Evolutionary conservation across 345 rosid species (phyloP), one percentile per base, ranked within the genome.

Genomic region (Citrus reticulata): DNA sequence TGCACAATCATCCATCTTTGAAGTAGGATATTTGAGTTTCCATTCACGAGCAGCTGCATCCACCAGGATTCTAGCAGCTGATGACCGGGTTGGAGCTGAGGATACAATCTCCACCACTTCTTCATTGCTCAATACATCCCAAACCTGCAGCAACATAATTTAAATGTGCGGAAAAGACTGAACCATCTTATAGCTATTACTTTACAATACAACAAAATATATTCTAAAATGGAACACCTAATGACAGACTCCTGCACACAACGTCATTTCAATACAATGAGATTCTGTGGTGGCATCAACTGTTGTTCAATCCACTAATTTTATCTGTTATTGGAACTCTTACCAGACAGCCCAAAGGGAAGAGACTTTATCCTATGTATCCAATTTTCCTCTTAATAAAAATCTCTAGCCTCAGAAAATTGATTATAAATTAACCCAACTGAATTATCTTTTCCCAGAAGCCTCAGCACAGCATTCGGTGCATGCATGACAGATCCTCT

Each of bases 1-100:
- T 7, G 99, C 98, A 86, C 99, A 97, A 74, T 97, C 99, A 82
- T 97, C 99, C 96, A 97, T 93, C 76, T 94, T 97, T n/a, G 99
- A 97, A 66, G 98, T 97, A 1, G 99, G 99, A 80, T 97, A 97
- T 78, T 97, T 97, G 24, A 92, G 90, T 85, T 93, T 94, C 99
- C 99, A 97, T 77, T 94, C 95, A 0, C 89, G 93, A 17, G 97
- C 95, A 68, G 98, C 98, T 61, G 96, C 85, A 67, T 93, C 95
- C 67, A 97, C 98, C 64, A 97, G 78, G 55, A 87, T 85, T 83
- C 97, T 90, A 24, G 99, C 98, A 20, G 98, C 97, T 59, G 94
- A 90, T 82, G 95, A 79, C 37, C 99, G 89, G 30, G 84, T 88
- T 32, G 98, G 90, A 78, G 98, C 90, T 25, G 97, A 87, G 67